Percentiles rank a stretch among this genome's conserved stretches.
Conservation (phyloP, 108 stramenopile genomes). For the Pseudonitzschia pungens region DNA sequence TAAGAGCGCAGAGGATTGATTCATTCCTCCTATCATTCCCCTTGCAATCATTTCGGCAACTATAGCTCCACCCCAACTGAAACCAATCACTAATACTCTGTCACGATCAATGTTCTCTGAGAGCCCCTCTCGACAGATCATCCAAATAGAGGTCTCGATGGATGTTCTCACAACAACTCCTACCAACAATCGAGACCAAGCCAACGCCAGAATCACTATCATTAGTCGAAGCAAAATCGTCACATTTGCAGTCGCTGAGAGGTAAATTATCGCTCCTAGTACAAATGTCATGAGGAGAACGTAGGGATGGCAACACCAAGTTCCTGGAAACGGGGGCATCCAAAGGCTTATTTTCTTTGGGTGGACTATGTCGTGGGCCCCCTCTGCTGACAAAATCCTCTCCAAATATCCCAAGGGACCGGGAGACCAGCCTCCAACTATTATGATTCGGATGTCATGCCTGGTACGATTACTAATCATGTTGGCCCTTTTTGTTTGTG, state of each 20-base stretch:
- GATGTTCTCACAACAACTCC: constrained; percentile 4
- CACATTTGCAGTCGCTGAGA: neutral
- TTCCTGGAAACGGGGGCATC: constrained; percentile 27
- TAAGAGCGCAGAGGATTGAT: constrained; percentile 7
- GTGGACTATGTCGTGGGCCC: neutral
- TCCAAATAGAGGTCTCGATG: constrained; percentile 7
- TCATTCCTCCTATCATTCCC: neutral
- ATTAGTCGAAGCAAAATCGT: neutral
- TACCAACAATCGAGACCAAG: constrained; percentile 4
- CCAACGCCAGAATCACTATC: constrained; percentile 2
- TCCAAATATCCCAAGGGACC: constrained; percentile 11
- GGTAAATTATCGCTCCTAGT: neutral
- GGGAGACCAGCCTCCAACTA: constrained; percentile 32
- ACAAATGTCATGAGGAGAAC: neutral
- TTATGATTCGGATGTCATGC: neutral
- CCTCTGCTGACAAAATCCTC: neutral
- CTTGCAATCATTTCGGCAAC: constrained; percentile 11
- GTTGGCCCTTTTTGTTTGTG: neutral
- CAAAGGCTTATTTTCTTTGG: constrained; percentile 5
- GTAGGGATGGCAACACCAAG: constrained; percentile 25
- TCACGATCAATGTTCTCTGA: neutral
- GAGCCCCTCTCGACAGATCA: neutral
- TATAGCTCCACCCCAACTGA: constrained; percentile 29
- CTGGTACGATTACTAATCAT: neutral
- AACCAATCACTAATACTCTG: constrained; percentile 15